A percentile compares a stretch with the other conserved stretches of the same genome.
Evolutionary conservation across 1,284 basidiomycete species (phyloP).

Genomic region (Amylostereum chailletii): DNA sequence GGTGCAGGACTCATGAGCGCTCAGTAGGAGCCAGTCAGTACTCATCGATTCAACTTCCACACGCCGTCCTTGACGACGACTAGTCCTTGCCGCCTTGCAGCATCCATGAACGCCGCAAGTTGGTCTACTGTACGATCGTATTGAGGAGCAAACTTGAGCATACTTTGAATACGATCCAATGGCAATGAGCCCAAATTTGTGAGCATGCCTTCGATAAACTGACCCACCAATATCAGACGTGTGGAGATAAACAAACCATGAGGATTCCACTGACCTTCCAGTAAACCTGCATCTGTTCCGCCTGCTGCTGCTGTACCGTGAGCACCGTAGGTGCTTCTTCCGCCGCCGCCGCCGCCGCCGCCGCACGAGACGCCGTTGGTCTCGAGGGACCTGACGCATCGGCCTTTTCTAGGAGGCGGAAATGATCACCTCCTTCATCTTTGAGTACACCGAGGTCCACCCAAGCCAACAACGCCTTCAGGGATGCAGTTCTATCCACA

Average conservation of each 20-base stretch:
- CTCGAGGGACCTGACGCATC: constrained; percentile 27
- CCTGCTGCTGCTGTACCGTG: constrained; percentile 66
- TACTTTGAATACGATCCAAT: constrained; percentile 71
- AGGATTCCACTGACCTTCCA: constrained; percentile 58
- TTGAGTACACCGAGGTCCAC: constrained; percentile 73
- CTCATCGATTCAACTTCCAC: constrained; percentile 52
- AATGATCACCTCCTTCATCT: constrained; percentile 49
- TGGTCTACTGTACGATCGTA: constrained; percentile 76
- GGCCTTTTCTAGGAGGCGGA: constrained; percentile 54
- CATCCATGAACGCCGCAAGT: constrained; percentile 68
- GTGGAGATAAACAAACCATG: neutral
- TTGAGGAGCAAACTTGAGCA: constrained; percentile 72
- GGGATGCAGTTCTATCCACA: constrained; percentile 51
- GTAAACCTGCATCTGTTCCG: constrained; percentile 76
- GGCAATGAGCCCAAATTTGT: constrained; percentile 71
- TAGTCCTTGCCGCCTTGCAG: constrained; percentile 66
- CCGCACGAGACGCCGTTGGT: constrained; percentile 14
- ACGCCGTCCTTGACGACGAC: constrained; percentile 64
- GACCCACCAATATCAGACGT: constrained; percentile 6
- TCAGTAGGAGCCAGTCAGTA: too few species aligned
- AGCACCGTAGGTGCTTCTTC: constrained; percentile 44
- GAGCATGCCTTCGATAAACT: constrained; percentile 82
- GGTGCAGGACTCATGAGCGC: too few species aligned
- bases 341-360: constrained; percentile 19
- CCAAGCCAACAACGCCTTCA: constrained; percentile 80